Evolutionary conservation across 2,329 filamentous ascomycete genomes (phyloP).

Genomic region (Aspergillus hortae): DNA sequence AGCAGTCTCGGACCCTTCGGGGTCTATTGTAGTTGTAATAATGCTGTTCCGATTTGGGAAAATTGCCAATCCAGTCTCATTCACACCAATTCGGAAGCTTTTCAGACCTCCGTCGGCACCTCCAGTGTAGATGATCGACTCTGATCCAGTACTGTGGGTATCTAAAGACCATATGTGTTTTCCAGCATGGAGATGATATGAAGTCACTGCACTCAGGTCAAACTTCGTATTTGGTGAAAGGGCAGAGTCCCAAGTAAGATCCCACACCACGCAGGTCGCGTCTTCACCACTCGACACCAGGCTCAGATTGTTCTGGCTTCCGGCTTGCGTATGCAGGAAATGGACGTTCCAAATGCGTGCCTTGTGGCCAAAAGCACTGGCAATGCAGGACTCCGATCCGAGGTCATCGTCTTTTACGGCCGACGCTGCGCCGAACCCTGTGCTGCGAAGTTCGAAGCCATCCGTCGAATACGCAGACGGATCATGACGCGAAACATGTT

Average conservation of each 20-base stretch:
- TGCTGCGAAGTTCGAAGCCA: constrained; percentile 48
- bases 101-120: constrained; percentile 73
- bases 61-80: constrained; percentile 8
- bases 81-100: constrained; percentile 23
- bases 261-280: constrained; percentile 71
- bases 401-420: constrained; percentile 31
- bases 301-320: constrained; percentile 35
- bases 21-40: constrained; percentile 7
- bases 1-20: constrained; percentile 9
- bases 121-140: constrained; percentile 62
- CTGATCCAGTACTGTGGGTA: constrained; percentile 25
- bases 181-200: constrained; percentile 67
- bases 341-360: constrained; percentile 87
- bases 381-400: constrained; percentile 52
- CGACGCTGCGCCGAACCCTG: constrained; percentile 55
- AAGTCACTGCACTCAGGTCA: constrained; percentile 44
- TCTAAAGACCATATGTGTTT: constrained; percentile 88
- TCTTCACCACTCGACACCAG: constrained; percentile 85
- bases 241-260: constrained; percentile 42
- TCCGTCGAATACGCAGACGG: constrained; percentile 35
- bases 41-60: constrained; percentile 14
- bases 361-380: constrained; percentile 76
- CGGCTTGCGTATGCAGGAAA: constrained; percentile 50
- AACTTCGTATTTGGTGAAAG: constrained; percentile 14
- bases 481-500: constrained; percentile 25